Percentiles rank a stretch among this genome's conserved stretches.
These are phyloP conservation scores for Citrullus colocynthis DNA, from an alignment of 306 rosid species.

Conservation along the genomic window DNA sequence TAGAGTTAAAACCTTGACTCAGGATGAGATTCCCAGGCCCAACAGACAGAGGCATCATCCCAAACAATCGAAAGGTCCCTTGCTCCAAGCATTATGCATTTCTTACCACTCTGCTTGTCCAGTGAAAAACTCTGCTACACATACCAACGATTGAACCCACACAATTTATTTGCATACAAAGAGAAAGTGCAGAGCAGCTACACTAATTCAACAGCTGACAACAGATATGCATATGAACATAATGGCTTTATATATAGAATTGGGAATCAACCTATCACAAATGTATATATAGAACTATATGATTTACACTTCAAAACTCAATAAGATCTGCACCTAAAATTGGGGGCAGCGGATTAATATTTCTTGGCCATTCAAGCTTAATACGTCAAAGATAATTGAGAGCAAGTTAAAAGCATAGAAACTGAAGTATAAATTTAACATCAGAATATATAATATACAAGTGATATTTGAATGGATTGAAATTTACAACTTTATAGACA, in stretches of 20 bases:
- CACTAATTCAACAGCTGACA: neutral
- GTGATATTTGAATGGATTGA: neutral
- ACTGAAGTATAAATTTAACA: neutral
- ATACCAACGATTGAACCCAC: neutral
- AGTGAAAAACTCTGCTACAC: slow-evolving; percentile 2
- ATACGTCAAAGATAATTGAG: neutral
- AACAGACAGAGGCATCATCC: neutral
- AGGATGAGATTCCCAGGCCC: slow-evolving; percentile 12
- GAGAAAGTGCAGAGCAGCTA: neutral
- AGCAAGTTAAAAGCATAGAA: neutral
- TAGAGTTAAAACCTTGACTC: neutral
- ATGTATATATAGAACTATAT: neutral
- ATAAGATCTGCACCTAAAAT: neutral
- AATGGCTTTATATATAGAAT: neutral
- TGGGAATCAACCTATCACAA: neutral
- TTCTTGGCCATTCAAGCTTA: neutral
- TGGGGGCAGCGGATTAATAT: neutral
- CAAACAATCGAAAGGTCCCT: slow-evolving; percentile 10
- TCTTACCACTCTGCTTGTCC: slow-evolving; percentile 15
- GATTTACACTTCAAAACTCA: neutral
- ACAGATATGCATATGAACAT: neutral
- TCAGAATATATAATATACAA: neutral
- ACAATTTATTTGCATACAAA: neutral
- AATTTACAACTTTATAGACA: neutral
- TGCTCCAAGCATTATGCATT: slow-evolving; percentile 11